A percentile compares a stretch with the other conserved stretches of the same genome.
Evolutionary conservation across 2,329 filamentous ascomycete genomes (phyloP).

Genomic region (Phyllosticta citriasiana): DNA sequence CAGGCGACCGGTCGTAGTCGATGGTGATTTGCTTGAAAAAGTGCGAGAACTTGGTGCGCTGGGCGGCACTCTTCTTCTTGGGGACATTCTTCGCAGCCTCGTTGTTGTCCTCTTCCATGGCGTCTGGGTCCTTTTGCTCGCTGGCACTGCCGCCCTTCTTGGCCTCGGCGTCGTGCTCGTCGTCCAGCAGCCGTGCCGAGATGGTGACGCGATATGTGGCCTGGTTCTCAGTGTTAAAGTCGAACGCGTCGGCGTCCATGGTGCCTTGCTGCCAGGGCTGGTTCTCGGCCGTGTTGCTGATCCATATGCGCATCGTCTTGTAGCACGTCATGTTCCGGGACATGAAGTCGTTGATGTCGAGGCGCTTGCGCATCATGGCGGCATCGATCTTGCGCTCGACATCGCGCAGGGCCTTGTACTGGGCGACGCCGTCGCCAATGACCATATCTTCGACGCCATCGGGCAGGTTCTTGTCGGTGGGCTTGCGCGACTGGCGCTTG

Average conservation of each 20-base stretch:
- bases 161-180: constrained; percentile 28
- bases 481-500: constrained; percentile 75
- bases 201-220: constrained; percentile 86
- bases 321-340: constrained; percentile 67
- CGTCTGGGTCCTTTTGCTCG: constrained; percentile 36
- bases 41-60: constrained; percentile 56
- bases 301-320: constrained; percentile 83
- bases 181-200: constrained; percentile 68
- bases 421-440: constrained; percentile 68
- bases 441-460: constrained; percentile 73
- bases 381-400: constrained; percentile 78
- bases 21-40: constrained; percentile 76
- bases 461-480: constrained; percentile 89
- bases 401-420: constrained; percentile 77
- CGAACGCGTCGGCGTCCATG: constrained; percentile 64
- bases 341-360: constrained; percentile 73
- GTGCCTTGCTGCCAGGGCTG: constrained; percentile 79
- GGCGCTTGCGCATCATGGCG: constrained; percentile 83
- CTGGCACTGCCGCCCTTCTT: constrained; percentile 13
- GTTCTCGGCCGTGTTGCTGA: constrained; percentile 88
- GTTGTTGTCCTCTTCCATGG: constrained; percentile 52
- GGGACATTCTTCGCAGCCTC: constrained; percentile 13
- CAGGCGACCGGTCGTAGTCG: constrained; percentile 44
- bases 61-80: constrained; percentile 20
- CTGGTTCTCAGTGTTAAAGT: constrained; percentile 67